Evolutionary conservation across 352 stramenopile genomes (phyloP), one percentile per base, ranked within the genome.

Genomic region (Pythium oligandrum): DNA sequence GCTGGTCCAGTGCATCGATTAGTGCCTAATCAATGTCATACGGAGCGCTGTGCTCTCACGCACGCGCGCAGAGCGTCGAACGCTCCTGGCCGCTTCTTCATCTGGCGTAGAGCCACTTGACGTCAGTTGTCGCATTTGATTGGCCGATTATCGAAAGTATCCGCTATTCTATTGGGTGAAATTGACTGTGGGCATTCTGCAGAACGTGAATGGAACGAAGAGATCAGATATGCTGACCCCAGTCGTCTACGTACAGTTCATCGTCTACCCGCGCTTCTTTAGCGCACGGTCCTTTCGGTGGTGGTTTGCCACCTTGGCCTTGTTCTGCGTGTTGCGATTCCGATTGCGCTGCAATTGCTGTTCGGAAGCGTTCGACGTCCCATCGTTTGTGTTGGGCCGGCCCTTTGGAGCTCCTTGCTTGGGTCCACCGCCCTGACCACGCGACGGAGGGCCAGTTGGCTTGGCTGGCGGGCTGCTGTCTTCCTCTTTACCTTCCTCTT

Each of bases 221-320:
- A 26, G 17, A 26, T 26, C 17, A 26, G 17, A 26, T 26, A 26
- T 26, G 17, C 17, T 26, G 17, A 26, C 17, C 17, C 17, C 17
- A 26, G 17, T 26, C 17, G 17, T 26, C 17, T 26, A 26, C 17
- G 17, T 26, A 26, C 17, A 26, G 17, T 0, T 40, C 40, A 44
- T 47, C 30, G n/a, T 47, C 63, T 68, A 83, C 32, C 78, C 76
- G 59, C 80, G 77, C 49, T 93, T 93, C 64, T 90, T 90, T 33
- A 90, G 64, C 6, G 83, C 83, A 7, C 82, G 77, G 44, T 91
- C 83, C 55, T 93, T 93, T 45, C 83, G 83, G 56, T 91, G 66
- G 60, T 93, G 83, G 49, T 93, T 93, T 0, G 60, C 80, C 9
- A 88, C 63, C 40, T 90, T 92, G 6, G 75, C 71, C 63, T 93